A percentile compares a stretch with the other conserved stretches of the same genome.
phyloP scores from a whole-genome alignment of 2,329 filamentous ascomycete species.

The Cercospora sesami region DNA sequence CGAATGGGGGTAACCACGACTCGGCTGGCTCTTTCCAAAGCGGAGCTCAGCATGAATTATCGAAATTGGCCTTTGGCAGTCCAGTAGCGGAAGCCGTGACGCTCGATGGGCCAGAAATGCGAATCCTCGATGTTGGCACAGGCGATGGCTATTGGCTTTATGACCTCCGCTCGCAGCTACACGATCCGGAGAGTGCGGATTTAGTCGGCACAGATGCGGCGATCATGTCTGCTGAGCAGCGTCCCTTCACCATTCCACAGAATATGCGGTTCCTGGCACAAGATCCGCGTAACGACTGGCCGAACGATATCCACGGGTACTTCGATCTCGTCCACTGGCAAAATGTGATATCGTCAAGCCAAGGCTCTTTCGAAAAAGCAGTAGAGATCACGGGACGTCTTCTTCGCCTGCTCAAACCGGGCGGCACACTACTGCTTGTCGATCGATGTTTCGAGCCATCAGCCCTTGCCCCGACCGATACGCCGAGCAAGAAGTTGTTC shows the following conservation, averaged over 20 bases:
- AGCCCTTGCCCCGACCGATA: background rate
- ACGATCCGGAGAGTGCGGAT: conserved; percentile 12
- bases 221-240: conserved; percentile 11
- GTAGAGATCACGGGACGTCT: conserved; percentile 9
- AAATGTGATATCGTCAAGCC: background rate
- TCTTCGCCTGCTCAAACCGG: conserved; percentile 14
- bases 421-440: conserved; percentile 6
- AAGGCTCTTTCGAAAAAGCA: conserved; percentile 7
- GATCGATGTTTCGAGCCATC: conserved; percentile 9
- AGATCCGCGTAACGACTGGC: conserved; percentile 8
- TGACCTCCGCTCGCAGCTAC: conserved; percentile 11
- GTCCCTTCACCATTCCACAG: conserved; percentile 10
- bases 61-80: conserved; percentile 9
- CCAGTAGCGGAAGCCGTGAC: background rate
- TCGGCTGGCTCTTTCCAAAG: background rate
- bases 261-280: conserved; percentile 20
- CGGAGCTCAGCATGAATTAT: conserved; percentile 10
- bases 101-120: conserved; percentile 6
- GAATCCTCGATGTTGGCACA: conserved; percentile 11
- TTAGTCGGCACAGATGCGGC: conserved; percentile 13
- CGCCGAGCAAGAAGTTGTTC: conserved; percentile 12
- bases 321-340: conserved; percentile 16
- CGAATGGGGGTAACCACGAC: background rate
- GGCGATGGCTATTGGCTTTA: conserved; percentile 19
- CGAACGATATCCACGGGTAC: conserved; percentile 15